Evolutionary conservation across 2,329 filamentous ascomycete genomes (phyloP), one percentile per base, ranked within the genome.

Genomic region (Calonectria montana): DNA sequence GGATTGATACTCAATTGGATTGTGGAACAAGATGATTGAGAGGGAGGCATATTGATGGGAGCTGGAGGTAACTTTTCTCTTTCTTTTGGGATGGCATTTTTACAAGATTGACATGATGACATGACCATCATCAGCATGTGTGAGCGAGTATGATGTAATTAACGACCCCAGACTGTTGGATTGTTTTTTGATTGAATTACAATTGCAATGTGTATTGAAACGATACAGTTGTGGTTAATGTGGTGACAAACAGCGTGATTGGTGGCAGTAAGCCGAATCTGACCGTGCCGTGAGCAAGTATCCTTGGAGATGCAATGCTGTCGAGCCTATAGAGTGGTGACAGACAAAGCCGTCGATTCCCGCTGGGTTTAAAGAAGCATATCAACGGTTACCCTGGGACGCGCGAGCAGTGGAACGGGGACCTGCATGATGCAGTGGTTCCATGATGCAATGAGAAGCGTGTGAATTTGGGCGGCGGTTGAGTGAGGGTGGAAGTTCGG

Each of bases 321-420:
- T 13, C 35, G 21, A 57, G 31, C 23, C 21, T 27, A 9, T 39
- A 37, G 16, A 23, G 31, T 39, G 53, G 12, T 53, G 29, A 57
- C 35, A 21, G 13, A n/a, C 31, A 67, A 67, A 67, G 65, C 65
- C 65, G 65, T 57, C 21, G 65, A 61, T 67, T 67, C 65, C 65
- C 65, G 65, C 55, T 29, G 43, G 31, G 41, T 16, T 37, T 45
- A 37, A 55, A 67, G 35, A 16, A 39, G 53, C 8, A 25, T 15
- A 27, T 55, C 47, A 31, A 21, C 18, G 23, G 35, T 27, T 59
- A 39, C 21, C 21, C 9, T 7, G 23, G 47, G 61, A 41, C 41
- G 35, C 29, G 61, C 27, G 43, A 64, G 25, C 25, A 35, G 41
- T 47, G 43, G 39, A 48, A 48, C 25, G 62, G 45, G 53, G 63